Conservation (phyloP, 345 rosid genomes). For the Gossypium raimondii region DNA sequence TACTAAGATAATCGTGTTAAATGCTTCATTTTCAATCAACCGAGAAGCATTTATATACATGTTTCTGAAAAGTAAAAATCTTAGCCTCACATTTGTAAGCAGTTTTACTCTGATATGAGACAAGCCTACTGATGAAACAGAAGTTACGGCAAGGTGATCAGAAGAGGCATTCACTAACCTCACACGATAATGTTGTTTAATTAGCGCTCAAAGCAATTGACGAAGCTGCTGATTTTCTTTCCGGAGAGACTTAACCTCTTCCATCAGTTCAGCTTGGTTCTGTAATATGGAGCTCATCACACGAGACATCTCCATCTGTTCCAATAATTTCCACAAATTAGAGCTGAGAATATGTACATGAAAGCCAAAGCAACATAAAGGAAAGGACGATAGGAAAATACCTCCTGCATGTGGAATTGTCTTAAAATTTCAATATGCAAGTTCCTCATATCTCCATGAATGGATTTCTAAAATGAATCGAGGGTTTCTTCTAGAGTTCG, state of each 20-base stretch:
- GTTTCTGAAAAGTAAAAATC: background rate
- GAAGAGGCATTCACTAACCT: constrained; percentile 7
- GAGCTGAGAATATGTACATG: background rate
- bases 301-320: constrained; percentile 69
- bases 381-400: constrained; percentile 17
- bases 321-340: background rate
- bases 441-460: constrained; percentile 84
- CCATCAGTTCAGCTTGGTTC: constrained; percentile 80
- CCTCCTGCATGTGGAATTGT: constrained; percentile 96
- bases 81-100: constrained; percentile 1
- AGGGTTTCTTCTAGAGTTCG: constrained; percentile 78
- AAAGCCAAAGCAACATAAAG: constrained; percentile 6
- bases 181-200: background rate
- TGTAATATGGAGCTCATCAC: constrained; percentile 62
- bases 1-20: too few species aligned
- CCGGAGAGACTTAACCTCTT: constrained; percentile 62
- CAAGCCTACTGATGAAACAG: constrained; percentile 6
- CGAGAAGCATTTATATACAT: constrained; percentile 15
- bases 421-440: constrained; percentile 86
- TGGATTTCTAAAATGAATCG: constrained; percentile 76
- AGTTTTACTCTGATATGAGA: background rate
- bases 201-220: constrained; percentile 50
- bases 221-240: constrained; percentile 80
- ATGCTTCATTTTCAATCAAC: too few species aligned
- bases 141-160: constrained; percentile 12